Conservation (phyloP, 768 basidiomycete genomes). For the Termitomyces bulborhizus region DNA sequence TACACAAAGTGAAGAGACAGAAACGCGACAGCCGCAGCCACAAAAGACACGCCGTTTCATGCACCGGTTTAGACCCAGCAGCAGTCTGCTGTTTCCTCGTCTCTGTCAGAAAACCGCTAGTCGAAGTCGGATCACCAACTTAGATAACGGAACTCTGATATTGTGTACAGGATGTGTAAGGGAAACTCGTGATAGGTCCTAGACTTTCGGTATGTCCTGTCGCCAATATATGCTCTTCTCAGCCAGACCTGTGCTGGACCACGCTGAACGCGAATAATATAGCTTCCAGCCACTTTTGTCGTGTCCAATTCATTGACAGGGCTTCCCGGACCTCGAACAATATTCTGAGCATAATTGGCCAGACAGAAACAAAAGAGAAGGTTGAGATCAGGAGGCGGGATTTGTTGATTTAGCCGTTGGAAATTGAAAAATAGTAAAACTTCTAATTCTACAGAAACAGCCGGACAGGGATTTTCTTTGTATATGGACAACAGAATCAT, state of each 20-base stretch:
- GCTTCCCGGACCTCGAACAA: neutral
- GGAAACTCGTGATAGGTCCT: conserved; percentile 33
- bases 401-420: no score
- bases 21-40: neutral
- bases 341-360: no score
- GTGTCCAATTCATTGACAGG: neutral
- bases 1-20: neutral
- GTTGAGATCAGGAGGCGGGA: no score
- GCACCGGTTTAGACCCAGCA: neutral
- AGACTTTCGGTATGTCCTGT: conserved; percentile 35
- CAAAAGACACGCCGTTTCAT: neutral
- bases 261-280: neutral
- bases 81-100: neutral
- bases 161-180: conserved; percentile 32
- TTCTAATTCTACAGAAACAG: no score
- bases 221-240: neutral
- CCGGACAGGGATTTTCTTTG: no score
- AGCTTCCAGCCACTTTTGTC: neutral
- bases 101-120: neutral
- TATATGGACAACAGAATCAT: no score
- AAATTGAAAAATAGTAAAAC: no score
- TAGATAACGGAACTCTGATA: conserved; percentile 12
- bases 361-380: no score
- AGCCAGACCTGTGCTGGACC: neutral
- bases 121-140: conserved; percentile 10